Evolutionary conservation across 768 basidiomycete genomes (phyloP).

Genomic region (Rubroboletus pulcherrimus): DNA sequence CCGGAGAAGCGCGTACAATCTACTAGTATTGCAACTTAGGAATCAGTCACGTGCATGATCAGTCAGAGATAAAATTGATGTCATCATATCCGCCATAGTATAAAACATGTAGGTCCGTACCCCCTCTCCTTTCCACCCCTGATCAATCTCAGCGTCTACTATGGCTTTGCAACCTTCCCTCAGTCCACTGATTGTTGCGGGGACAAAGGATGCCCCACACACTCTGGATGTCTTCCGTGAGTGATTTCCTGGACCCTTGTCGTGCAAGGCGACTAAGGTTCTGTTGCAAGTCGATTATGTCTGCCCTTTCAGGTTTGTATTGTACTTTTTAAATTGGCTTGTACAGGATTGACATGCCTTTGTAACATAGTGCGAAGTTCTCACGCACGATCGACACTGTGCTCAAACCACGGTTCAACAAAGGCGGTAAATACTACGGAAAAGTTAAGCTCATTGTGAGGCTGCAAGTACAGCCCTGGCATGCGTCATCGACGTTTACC

Average conservation of each 20-base stretch:
- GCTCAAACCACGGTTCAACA: slow-evolving; percentile 54
- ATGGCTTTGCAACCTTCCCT: slow-evolving; percentile 84
- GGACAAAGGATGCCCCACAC: slow-evolving; percentile 58
- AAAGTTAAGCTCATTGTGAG: slow-evolving; percentile 74
- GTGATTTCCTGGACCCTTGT: slow-evolving; percentile 20
- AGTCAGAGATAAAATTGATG: not conserved
- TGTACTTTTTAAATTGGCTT: not conserved
- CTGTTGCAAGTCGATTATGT: slow-evolving; percentile 70
- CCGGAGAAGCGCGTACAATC: not conserved
- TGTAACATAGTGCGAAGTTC: slow-evolving; percentile 50
- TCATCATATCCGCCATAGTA: slow-evolving; percentile 1
- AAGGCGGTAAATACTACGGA: slow-evolving; percentile 60
- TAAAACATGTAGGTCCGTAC: not conserved
- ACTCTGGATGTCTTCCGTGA: slow-evolving; percentile 76
- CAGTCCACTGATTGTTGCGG: slow-evolving; percentile 59
- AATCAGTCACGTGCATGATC: not conserved
- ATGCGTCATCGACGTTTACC: slow-evolving; percentile 65
- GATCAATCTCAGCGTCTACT: not conserved
- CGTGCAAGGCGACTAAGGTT: not conserved
- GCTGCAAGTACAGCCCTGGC: slow-evolving; percentile 78
- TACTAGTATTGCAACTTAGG: too few species aligned
- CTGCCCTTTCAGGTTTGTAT: slow-evolving; percentile 68
- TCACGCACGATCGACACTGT: slow-evolving; percentile 55
- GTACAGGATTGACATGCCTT: not conserved
- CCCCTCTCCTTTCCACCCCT: not conserved